Percentiles rank a stretch among this genome's conserved stretches.
phyloP scores from a whole-genome alignment of 768 basidiomycete genomes.

The Termitomyces sp. region DNA sequence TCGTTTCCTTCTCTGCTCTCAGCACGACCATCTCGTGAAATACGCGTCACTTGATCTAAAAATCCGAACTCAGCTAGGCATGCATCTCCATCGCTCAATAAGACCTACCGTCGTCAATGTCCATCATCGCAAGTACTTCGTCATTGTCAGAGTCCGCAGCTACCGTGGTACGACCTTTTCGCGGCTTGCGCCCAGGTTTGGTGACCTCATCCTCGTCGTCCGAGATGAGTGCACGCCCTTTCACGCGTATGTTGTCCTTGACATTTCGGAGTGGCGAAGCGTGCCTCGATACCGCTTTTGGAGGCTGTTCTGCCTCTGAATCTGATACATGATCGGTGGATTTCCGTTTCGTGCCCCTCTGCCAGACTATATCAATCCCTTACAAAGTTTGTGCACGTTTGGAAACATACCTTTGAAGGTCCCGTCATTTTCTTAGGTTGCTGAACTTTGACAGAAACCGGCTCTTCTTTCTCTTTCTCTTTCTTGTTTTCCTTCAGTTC shows the following conservation, averaged over 20 bases:
- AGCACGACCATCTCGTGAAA: slow-evolving; percentile 16
- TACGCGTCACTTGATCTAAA: slow-evolving; percentile 27
- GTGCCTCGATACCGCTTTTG: slow-evolving; percentile 2
- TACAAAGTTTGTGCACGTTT: not conserved
- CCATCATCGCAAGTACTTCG: slow-evolving; percentile 61
- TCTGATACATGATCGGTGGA: slow-evolving; percentile 25
- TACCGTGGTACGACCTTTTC: slow-evolving; percentile 18
- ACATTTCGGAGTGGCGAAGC: slow-evolving; percentile 4
- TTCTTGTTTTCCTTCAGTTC: slow-evolving; percentile 10
- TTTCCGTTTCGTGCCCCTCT: slow-evolving; percentile 42
- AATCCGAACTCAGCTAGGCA: not conserved
- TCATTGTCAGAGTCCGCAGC: slow-evolving; percentile 35
- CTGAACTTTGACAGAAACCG: slow-evolving; percentile 6
- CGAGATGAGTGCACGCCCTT: slow-evolving; percentile 46
- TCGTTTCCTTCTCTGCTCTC: slow-evolving; percentile 13
- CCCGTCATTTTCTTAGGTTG: slow-evolving; percentile 15
- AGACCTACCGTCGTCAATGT: slow-evolving; percentile 62
- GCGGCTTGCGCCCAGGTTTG: slow-evolving; percentile 27
- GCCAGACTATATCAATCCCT: not conserved
- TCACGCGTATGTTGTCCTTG: slow-evolving; percentile 27
- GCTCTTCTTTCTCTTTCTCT: slow-evolving; percentile 13
- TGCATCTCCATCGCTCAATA: not conserved
- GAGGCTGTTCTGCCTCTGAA: slow-evolving; percentile 13
- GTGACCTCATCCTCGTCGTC: slow-evolving; percentile 51
- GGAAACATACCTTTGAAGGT: slow-evolving; percentile 12